A percentile compares a stretch with the other conserved stretches of the same genome.
phyloP scores from a whole-genome alignment of 768 basidiomycete genomes.

The Tulasnella sp. region DNA sequence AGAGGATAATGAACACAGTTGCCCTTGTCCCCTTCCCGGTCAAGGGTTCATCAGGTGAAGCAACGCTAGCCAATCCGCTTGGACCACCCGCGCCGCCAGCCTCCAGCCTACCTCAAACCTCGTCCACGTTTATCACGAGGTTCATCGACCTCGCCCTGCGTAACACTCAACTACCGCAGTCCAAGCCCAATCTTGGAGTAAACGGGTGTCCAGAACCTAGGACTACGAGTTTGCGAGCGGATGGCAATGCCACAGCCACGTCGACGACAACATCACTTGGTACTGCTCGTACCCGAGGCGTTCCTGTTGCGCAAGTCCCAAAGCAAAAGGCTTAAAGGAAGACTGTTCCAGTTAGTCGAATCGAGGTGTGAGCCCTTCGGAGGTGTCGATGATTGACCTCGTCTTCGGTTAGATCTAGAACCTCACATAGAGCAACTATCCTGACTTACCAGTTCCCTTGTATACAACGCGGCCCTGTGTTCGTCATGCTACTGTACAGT shows the following conservation, averaged over 20 bases:
- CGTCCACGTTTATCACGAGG: not conserved
- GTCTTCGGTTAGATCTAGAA: not conserved
- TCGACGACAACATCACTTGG: not conserved
- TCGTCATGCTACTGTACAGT: not conserved
- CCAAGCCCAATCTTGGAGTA: not conserved
- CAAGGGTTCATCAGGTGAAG: not conserved
- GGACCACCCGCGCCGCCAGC: not conserved
- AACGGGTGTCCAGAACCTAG: not conserved
- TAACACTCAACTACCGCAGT: not conserved
- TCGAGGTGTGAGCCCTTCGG: not conserved
- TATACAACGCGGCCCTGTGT: not conserved
- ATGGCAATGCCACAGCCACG: not conserved
- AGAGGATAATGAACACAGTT: not conserved
- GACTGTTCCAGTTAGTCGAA: not conserved
- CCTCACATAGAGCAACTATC: not conserved
- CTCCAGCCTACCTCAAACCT: not conserved
- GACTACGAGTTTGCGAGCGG: not conserved
- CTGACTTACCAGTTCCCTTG: not conserved
- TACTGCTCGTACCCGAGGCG: not conserved
- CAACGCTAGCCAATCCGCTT: too few relatives aligned
- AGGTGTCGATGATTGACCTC: not conserved
- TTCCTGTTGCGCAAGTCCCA: not conserved
- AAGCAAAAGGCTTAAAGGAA: not conserved
- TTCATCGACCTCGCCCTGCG: not conserved
- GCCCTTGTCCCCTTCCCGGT: not conserved